Evolutionary conservation across 1,139 yeast species (phyloP).

Genomic region (Yamadazyma epiphylla): DNA sequence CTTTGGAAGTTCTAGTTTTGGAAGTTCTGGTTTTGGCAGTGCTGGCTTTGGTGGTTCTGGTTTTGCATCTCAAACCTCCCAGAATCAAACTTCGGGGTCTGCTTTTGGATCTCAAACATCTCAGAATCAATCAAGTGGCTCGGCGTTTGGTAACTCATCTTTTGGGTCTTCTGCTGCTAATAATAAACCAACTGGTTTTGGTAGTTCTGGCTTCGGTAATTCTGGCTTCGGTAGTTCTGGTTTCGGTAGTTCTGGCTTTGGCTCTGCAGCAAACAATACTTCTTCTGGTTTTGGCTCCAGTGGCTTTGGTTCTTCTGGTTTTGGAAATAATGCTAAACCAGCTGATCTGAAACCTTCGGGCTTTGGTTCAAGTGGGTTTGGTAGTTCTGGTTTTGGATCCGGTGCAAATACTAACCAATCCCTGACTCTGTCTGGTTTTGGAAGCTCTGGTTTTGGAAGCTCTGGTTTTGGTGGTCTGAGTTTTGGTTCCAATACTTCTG

Average conservation of each 20-base stretch:
- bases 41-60: conserved; percentile 4
- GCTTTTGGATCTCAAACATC: conserved; percentile 6
- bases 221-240: conserved; percentile 6
- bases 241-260: conserved; percentile 4
- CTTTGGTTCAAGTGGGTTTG: background rate
- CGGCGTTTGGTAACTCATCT: conserved; percentile 14
- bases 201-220: conserved; percentile 4
- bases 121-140: too few relatives aligned
- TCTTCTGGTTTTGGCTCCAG: background rate
- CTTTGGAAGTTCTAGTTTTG: conserved; percentile 6
- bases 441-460: conserved; percentile 8
- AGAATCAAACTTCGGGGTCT: conserved; percentile 1
- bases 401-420: conserved; percentile 1
- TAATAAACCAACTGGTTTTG: conserved; percentile 4
- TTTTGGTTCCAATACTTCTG: conserved; percentile 4
- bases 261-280: conserved; percentile 3
- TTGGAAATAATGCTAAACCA: conserved; percentile 2
- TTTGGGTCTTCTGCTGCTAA: conserved; percentile 7
- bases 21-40: conserved; percentile 3
- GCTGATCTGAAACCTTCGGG: background rate
- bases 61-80: background rate
- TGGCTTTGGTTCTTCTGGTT: conserved; percentile 3
- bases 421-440: background rate
- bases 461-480: conserved; percentile 9
- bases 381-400: conserved; percentile 7